Evolutionary conservation across 2,329 filamentous ascomycete species (phyloP).

Genomic region (Pseudocercospora vitis): DNA sequence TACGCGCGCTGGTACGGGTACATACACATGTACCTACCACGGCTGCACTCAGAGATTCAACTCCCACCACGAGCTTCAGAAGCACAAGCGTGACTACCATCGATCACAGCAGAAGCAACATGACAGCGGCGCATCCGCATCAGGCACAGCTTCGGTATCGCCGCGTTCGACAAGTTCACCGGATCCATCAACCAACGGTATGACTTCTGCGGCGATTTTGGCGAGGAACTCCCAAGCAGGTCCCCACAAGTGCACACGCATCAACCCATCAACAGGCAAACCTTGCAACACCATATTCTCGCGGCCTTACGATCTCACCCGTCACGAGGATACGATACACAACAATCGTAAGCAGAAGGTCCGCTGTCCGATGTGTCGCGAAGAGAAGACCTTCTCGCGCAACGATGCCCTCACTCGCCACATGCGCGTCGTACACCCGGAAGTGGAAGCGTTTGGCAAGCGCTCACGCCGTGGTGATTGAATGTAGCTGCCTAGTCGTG

Average conservation of each 20-base stretch:
- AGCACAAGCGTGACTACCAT: conserved; percentile 93
- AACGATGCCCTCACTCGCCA: conserved; percentile 93
- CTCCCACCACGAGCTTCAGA: conserved; percentile 80
- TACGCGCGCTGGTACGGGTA: conserved; percentile 74
- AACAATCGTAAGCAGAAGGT: conserved; percentile 94
- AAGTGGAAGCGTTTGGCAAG: conserved; percentile 78
- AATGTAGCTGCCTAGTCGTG: neutral
- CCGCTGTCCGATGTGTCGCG: conserved; percentile 85
- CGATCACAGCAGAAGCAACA: conserved; percentile 60
- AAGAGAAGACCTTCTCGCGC: conserved; percentile 95
- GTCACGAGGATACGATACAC: conserved; percentile 97
- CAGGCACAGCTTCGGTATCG: conserved; percentile 35
- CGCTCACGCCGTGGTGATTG: conserved; percentile 43
- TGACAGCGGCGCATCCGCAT: conserved; percentile 41
- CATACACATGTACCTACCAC: conserved; percentile 95
- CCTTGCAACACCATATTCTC: conserved; percentile 94
- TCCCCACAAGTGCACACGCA: conserved; percentile 86
- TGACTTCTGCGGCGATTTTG: conserved; percentile 57
- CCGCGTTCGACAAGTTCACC: conserved; percentile 36
- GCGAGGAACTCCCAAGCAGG: conserved; percentile 83
- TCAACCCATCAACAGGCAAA: conserved; percentile 93
- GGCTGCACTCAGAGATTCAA: conserved; percentile 87
- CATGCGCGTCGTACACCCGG: conserved; percentile 90
- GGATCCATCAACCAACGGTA: conserved; percentile 38
- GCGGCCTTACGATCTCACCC: conserved; percentile 89